These are phyloP conservation scores for Phytophthora ramorum DNA, from an alignment of 352 stramenopile species.

Conservation along the genomic window DNA sequence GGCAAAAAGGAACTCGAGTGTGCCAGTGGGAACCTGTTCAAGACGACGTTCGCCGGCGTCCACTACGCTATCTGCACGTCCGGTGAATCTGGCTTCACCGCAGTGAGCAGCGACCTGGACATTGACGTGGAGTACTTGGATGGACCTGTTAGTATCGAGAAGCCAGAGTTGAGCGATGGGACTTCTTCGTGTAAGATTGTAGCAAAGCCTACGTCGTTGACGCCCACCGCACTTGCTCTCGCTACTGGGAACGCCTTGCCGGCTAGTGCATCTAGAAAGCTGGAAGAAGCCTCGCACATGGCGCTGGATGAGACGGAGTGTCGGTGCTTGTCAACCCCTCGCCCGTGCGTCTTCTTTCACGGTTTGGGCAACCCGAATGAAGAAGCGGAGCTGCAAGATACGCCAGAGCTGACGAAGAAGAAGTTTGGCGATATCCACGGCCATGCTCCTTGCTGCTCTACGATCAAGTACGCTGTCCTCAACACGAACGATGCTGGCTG, in stretches of 20 bases:
- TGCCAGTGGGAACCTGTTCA: neutral
- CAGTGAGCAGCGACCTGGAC: slow-evolving; percentile 41
- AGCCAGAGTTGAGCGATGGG: neutral
- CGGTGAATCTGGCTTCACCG: slow-evolving; percentile 32
- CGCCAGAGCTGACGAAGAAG: slow-evolving; percentile 1
- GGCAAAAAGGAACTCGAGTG: slow-evolving; percentile 29
- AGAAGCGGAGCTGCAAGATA: slow-evolving; percentile 7
- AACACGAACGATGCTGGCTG: slow-evolving; percentile 52
- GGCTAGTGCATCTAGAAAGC: slow-evolving; percentile 15
- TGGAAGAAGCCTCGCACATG: slow-evolving; percentile 10
- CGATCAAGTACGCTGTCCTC: slow-evolving; percentile 53
- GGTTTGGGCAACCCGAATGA: too few species aligned
- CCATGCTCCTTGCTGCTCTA: neutral
- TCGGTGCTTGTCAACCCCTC: too few species aligned
- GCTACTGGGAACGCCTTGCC: slow-evolving; percentile 13
- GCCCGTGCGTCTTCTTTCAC: too few species aligned
- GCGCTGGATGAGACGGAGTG: too few species aligned
- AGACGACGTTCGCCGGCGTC: slow-evolving; percentile 35
- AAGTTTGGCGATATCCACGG: slow-evolving; percentile 27
- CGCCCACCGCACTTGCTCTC: slow-evolving; percentile 24
- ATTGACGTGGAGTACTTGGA: slow-evolving; percentile 40
- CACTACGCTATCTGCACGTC: slow-evolving; percentile 39
- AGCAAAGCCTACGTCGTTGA: slow-evolving; percentile 11
- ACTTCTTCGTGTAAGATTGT: slow-evolving; percentile 15
- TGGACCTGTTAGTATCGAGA: slow-evolving; percentile 4